Evolutionary conservation across 768 basidiomycete genomes (phyloP).

Genomic region (Arthromyces matolae): DNA sequence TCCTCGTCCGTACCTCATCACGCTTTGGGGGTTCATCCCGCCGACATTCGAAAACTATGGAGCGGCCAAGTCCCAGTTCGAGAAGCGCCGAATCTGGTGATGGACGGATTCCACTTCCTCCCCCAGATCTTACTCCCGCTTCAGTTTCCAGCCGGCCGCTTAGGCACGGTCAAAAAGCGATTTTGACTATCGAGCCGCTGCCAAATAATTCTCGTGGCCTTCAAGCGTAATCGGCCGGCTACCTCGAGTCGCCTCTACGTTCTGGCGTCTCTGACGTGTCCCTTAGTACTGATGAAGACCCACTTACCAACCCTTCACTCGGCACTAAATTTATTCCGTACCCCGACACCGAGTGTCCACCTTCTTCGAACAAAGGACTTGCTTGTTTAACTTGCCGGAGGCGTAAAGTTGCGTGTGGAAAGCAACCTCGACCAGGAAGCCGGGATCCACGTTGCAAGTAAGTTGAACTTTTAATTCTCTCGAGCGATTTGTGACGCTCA

Average conservation of each 20-base stretch:
- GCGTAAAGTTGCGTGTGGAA: conserved; percentile 9
- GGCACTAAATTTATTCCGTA: background rate
- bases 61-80: background rate
- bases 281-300: too few relatives aligned
- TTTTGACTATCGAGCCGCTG: too few relatives aligned
- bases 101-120: too few relatives aligned
- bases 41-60: background rate
- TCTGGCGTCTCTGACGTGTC: too few relatives aligned
- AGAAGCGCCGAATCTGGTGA: too few relatives aligned
- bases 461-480: background rate
- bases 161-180: too few relatives aligned
- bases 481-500: background rate
- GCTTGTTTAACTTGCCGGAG: conserved; percentile 6
- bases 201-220: too few relatives aligned
- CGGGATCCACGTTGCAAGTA: conserved; percentile 5
- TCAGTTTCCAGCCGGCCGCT: too few relatives aligned
- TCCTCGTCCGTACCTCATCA: background rate
- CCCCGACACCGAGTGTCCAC: background rate
- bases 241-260: too few relatives aligned
- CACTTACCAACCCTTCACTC: background rate
- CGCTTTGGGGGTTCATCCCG: too few relatives aligned
- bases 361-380: background rate
- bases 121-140: too few relatives aligned
- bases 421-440: background rate
- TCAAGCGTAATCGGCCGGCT: too few relatives aligned